These are phyloP conservation scores for Edaphochlamys debaryana DNA, from an alignment of 139 green algal genomes.

Conservation along the genomic window DNA sequence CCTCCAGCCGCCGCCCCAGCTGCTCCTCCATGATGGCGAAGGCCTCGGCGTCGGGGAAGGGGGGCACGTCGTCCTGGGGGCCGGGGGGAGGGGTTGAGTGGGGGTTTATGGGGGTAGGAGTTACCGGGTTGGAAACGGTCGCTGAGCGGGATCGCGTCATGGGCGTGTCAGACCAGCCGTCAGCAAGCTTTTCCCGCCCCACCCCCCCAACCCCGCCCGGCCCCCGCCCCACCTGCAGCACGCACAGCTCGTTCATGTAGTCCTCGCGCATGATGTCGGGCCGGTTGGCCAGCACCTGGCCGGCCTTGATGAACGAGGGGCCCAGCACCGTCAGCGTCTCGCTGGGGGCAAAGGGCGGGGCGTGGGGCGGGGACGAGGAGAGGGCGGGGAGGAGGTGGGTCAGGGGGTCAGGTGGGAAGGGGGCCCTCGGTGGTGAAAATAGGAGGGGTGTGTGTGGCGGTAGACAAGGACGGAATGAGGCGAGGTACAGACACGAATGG, in stretches of 20 bases:
- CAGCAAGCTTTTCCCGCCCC: not conserved
- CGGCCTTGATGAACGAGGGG: slow-evolving; percentile 98
- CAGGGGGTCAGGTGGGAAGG: not conserved
- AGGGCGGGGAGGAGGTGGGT: too few relatives aligned
- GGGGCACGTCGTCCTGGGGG: slow-evolving; percentile 88
- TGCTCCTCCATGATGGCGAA: slow-evolving; percentile 92
- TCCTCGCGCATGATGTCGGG: slow-evolving; percentile 97
- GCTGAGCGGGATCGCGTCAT: too few relatives aligned
- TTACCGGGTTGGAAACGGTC: not conserved
- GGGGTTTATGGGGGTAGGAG: not conserved
- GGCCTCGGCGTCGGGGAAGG: slow-evolving; percentile 83
- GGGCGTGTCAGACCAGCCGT: too few relatives aligned
- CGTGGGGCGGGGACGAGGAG: not conserved
- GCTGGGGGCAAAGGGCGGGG: slow-evolving; percentile 36
- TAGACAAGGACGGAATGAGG: not conserved
- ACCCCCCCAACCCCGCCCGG: not conserved
- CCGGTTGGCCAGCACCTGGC: slow-evolving; percentile 97
- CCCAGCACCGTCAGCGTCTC: slow-evolving; percentile 90
- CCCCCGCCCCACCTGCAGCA: slow-evolving; percentile 71
- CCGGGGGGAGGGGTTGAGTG: not conserved
- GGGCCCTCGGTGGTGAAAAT: not conserved
- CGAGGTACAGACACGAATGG: too few relatives aligned
- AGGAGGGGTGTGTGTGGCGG: too few relatives aligned
- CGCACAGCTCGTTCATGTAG: slow-evolving; percentile 99
- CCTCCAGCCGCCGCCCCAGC: slow-evolving; percentile 82